A percentile compares a stretch with the other conserved stretches of the same genome.
Evolutionary conservation across 2,329 filamentous ascomycete species (phyloP).

Genomic region (Lasiodiplodia sp.): DNA sequence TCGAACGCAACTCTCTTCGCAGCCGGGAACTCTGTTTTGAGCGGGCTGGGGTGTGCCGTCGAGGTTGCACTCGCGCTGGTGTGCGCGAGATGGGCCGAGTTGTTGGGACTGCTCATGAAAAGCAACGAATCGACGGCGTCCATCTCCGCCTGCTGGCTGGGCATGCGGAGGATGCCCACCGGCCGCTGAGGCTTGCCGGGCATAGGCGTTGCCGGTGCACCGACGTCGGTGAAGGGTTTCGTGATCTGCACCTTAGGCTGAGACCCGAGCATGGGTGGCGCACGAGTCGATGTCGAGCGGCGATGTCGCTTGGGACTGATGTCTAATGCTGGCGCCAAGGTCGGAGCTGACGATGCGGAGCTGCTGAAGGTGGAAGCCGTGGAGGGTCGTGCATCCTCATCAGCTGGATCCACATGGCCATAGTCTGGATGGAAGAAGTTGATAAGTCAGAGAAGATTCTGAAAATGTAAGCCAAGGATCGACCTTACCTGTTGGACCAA

Average conservation of each 20-base stretch:
- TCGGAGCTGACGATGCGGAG: constrained; percentile 33
- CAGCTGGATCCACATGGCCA: constrained; percentile 34
- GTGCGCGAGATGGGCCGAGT: constrained; percentile 57
- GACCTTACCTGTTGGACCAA: constrained; percentile 19
- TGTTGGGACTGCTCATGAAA: constrained; percentile 82
- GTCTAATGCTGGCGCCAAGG: constrained; percentile 45
- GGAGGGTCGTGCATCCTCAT: constrained; percentile 40
- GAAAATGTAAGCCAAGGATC: constrained; percentile 1
- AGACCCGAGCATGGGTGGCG: constrained; percentile 42
- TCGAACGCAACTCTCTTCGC: constrained; percentile 30
- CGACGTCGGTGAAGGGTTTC: constrained; percentile 32
- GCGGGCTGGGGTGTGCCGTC: constrained; percentile 39
- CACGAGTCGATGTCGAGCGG: constrained; percentile 43
- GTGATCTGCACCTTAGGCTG: constrained; percentile 38
- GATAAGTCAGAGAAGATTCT: constrained; percentile 1
- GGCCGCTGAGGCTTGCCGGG: constrained; percentile 45
- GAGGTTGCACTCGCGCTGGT: constrained; percentile 8
- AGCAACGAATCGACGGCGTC: constrained; percentile 82
- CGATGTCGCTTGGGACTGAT: constrained; percentile 45
- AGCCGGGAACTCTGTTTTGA: constrained; percentile 38
- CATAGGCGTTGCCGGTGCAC: constrained; percentile 39
- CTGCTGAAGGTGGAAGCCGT: constrained; percentile 42
- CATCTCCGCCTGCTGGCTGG: constrained; percentile 75
- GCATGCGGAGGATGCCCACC: constrained; percentile 67
- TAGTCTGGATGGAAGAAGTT: background rate